These are phyloP conservation scores for Penicillium fuscoglaucum DNA, from an alignment of 2,329 filamentous ascomycete species.

Conservation along the genomic window DNA sequence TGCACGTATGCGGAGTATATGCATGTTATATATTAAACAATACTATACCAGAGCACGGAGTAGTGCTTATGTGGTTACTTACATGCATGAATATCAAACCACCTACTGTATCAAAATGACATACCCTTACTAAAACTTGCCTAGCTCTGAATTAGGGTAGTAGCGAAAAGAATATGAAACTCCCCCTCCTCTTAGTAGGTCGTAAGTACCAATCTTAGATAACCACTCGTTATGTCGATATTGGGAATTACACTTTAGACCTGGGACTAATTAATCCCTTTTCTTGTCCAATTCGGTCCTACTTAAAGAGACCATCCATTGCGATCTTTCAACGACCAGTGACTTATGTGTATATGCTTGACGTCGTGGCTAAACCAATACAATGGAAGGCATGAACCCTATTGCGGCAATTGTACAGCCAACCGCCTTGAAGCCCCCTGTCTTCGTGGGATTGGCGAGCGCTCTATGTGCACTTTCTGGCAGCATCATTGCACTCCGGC, in stretches of 20 bases:
- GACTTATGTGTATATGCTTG: not conserved
- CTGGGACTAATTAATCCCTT: too few relatives aligned
- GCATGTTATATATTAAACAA: not conserved
- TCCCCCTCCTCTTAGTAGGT: not conserved
- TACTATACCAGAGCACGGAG: not conserved
- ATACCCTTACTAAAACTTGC: not conserved
- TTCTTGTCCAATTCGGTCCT: not conserved
- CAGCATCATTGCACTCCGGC: not conserved
- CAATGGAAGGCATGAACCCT: not conserved
- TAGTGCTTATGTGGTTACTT: not conserved
- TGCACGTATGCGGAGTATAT: not conserved
- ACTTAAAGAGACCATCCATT: not conserved
- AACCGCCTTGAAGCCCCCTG: not conserved
- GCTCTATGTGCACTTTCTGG: not conserved
- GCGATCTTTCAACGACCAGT: too few relatives aligned
- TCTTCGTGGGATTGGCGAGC: not conserved
- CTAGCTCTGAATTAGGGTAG: not conserved
- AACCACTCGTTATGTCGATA: not conserved
- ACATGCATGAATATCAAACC: not conserved
- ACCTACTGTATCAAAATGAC: not conserved
- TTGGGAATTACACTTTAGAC: not conserved
- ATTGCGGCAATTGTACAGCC: not conserved
- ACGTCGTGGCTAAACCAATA: not conserved
- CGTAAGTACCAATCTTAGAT: not conserved
- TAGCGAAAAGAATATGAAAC: not conserved